A percentile compares a stretch with the other conserved stretches of the same genome.
Evolutionary conservation across 2,329 filamentous ascomycete genomes (phyloP).

Genomic region (Phoma herbarum): DNA sequence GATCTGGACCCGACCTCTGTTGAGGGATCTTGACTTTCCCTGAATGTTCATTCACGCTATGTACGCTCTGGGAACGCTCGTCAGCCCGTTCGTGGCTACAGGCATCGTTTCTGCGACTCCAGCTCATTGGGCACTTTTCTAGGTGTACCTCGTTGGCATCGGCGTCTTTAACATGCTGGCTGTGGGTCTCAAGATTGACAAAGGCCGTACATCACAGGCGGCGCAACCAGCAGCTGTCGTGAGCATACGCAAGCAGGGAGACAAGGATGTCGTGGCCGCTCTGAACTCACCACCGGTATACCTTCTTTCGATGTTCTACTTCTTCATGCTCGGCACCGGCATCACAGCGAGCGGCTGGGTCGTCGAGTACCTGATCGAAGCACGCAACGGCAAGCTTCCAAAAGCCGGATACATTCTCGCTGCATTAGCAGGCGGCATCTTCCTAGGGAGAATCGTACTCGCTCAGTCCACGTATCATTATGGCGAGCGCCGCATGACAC

Average conservation of each 20-base stretch:
- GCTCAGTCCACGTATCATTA: conserved; percentile 67
- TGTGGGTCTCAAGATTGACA: background rate
- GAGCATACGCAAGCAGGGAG: conserved; percentile 3
- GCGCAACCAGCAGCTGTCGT: background rate
- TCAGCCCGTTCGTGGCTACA: conserved; percentile 61
- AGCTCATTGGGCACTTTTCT: conserved; percentile 61
- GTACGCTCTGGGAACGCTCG: conserved; percentile 65
- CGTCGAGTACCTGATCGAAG: conserved; percentile 69
- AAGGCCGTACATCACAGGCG: background rate
- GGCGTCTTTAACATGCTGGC: conserved; percentile 3
- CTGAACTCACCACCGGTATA: conserved; percentile 61
- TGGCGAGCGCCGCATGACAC: conserved; percentile 66
- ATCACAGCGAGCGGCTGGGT: conserved; percentile 63
- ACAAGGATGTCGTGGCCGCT: conserved; percentile 37
- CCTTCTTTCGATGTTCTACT: conserved; percentile 60
- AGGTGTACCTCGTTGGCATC: conserved; percentile 8
- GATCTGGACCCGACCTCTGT: too few relatives aligned
- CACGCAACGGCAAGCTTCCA: conserved; percentile 65
- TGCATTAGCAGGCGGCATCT: conserved; percentile 66
- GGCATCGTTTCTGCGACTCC: conserved; percentile 51
- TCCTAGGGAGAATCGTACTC: conserved; percentile 65
- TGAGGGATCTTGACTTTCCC: too few relatives aligned
- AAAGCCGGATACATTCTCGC: conserved; percentile 70
- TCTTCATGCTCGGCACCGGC: conserved; percentile 59
- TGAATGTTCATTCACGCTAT: conserved; percentile 72